These are phyloP conservation scores for Infundibulicybe gibba DNA, from an alignment of 768 basidiomycete species.

Conservation along the genomic window DNA sequence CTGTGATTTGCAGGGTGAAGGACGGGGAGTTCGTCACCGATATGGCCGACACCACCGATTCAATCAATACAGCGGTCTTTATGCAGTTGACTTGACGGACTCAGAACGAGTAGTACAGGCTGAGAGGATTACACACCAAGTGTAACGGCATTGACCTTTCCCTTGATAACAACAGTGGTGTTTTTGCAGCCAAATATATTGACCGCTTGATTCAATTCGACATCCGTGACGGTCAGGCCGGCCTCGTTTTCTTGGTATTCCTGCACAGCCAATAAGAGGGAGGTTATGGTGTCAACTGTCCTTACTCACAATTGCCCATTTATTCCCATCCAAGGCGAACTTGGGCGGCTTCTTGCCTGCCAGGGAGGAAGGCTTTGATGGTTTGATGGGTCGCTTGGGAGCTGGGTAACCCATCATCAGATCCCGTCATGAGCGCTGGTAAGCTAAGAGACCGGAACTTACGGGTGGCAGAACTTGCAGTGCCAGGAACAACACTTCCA, in stretches of 20 bases:
- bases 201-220: slow-evolving; percentile 76
- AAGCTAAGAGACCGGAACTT: too few species aligned
- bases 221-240: slow-evolving; percentile 68
- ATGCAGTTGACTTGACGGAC: slow-evolving; percentile 69
- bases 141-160: slow-evolving; percentile 94
- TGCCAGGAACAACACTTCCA: slow-evolving; percentile 42
- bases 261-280: slow-evolving; percentile 33
- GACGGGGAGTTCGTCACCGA: slow-evolving; percentile 90
- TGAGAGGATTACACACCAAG: slow-evolving; percentile 51
- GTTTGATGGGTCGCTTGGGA: slow-evolving; percentile 69
- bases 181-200: slow-evolving; percentile 92
- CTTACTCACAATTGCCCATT: slow-evolving; percentile 82
- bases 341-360: slow-evolving; percentile 91
- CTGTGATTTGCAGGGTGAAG: slow-evolving; percentile 90
- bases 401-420: slow-evolving; percentile 15
- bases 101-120: slow-evolving; percentile 2
- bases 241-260: slow-evolving; percentile 89
- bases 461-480: slow-evolving; percentile 27
- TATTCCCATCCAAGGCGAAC: slow-evolving; percentile 85
- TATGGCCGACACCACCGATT: slow-evolving; percentile 90
- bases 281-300: neutral
- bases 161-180: slow-evolving; percentile 76
- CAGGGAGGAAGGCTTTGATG: slow-evolving; percentile 80
- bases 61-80: slow-evolving; percentile 84
- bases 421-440: neutral